These are phyloP conservation scores for Colletotrichum costaricense DNA, from an alignment of 2,329 filamentous ascomycete species.

Conservation along the genomic window DNA sequence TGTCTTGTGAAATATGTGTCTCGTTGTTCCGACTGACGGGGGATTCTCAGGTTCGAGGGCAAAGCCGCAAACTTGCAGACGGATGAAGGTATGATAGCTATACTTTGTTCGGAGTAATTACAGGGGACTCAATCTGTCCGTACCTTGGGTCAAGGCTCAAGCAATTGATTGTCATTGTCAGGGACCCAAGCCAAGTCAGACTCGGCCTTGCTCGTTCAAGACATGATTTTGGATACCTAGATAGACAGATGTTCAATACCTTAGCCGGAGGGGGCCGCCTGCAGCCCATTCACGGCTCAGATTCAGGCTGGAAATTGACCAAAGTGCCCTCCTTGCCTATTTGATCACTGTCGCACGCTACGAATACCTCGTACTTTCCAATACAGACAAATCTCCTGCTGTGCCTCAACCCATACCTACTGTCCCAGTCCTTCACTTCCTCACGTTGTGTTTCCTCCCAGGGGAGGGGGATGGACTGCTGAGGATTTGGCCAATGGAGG, in stretches of 20 bases:
- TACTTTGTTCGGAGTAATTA: too few species aligned
- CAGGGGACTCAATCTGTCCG: too few species aligned
- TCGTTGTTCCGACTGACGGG: too few species aligned
- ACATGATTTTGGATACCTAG: not conserved
- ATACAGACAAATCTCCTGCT: not conserved
- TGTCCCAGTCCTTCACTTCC: not conserved
- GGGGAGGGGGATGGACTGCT: too few species aligned
- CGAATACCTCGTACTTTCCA: too few species aligned
- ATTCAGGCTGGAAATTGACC: too few species aligned
- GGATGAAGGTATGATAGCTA: too few species aligned
- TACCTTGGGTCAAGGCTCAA: not conserved
- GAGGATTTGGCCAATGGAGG: not conserved
- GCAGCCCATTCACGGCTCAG: too few species aligned
- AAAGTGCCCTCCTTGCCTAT: not conserved
- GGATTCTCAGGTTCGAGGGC: too few species aligned
- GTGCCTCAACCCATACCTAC: not conserved
- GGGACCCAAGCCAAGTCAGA: not conserved
- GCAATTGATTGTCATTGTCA: not conserved
- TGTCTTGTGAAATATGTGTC: not conserved
- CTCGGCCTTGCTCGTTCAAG: not conserved
- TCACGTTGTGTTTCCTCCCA: constrained; percentile 1
- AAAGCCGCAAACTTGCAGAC: too few species aligned
- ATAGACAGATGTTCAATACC: not conserved
- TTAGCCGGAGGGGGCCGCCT: too few species aligned
- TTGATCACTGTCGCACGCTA: not conserved